A percentile compares a stretch with the other conserved stretches of the same genome.
Evolutionary conservation across 495 filamentous ascomycete species (phyloP).

Genomic region (Tetracladium setigerum): DNA sequence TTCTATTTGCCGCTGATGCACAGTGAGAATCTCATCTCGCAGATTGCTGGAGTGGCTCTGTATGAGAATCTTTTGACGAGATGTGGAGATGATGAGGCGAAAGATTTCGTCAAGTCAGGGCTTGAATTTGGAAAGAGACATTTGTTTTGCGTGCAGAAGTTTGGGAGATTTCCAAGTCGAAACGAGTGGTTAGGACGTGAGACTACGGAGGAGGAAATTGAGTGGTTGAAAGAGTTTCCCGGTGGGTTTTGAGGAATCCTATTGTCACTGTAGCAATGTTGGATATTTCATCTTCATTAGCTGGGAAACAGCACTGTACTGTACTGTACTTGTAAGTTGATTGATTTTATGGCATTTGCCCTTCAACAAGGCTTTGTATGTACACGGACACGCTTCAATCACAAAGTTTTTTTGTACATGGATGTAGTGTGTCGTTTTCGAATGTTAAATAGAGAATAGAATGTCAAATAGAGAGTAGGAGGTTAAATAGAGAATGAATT

Average conservation of each 20-base stretch:
- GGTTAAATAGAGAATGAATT: too few relatives aligned
- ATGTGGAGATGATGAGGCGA: slow-evolving; percentile 7
- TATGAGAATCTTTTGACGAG: slow-evolving; percentile 20
- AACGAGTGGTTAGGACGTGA: slow-evolving; percentile 17
- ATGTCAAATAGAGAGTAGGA: too few relatives aligned
- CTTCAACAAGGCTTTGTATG: too few relatives aligned
- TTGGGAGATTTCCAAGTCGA: slow-evolving; percentile 18
- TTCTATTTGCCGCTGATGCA: slow-evolving; percentile 33
- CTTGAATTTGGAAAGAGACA: slow-evolving; percentile 21
- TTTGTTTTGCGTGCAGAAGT: slow-evolving; percentile 19
- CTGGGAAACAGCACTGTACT: too few relatives aligned
- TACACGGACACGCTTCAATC: too few relatives aligned
- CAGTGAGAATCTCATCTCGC: slow-evolving; percentile 25
- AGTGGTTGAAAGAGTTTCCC: slow-evolving; percentile 19
- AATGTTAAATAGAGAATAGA: too few relatives aligned
- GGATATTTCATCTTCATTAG: too few relatives aligned
- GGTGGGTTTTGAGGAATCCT: slow-evolving; percentile 12
- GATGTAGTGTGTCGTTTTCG: too few relatives aligned
- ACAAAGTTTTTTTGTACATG: too few relatives aligned
- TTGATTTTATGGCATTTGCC: too few relatives aligned
- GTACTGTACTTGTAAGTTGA: too few relatives aligned
- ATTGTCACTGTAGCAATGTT: too few relatives aligned
- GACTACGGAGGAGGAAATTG: slow-evolving; percentile 20
- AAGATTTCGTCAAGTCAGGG: slow-evolving; percentile 15
- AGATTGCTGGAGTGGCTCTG: slow-evolving; percentile 22